Percentiles rank a stretch among this genome's conserved stretches.
Conservation (phyloP, 2,329 filamentous ascomycete species). For the Chrysoporthe cubensis region DNA sequence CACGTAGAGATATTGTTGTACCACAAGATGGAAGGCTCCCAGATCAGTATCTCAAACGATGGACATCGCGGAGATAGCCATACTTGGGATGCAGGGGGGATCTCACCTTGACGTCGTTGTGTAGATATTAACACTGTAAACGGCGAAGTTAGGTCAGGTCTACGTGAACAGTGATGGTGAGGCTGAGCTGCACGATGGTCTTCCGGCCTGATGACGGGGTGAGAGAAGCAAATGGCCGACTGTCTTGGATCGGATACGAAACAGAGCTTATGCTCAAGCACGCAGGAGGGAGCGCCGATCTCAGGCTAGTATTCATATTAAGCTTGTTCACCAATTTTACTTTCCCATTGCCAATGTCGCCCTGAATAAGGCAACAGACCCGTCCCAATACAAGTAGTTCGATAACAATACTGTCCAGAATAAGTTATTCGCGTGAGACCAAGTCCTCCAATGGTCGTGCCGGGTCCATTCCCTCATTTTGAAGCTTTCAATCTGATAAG, state of each 20-base stretch:
- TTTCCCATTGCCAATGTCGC: not conserved
- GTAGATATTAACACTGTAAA: too few relatives aligned
- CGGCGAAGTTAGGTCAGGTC: too few relatives aligned
- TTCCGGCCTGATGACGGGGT: too few relatives aligned
- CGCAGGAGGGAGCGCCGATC: not conserved
- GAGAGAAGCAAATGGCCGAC: too few relatives aligned
- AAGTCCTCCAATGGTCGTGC: not conserved
- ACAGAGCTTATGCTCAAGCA: not conserved
- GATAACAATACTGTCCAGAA: not conserved
- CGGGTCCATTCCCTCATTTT: not conserved
- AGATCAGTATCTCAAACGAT: not conserved
- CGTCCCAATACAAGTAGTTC: not conserved
- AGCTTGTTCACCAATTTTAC: not conserved
- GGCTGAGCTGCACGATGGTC: too few relatives aligned
- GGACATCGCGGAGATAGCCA: not conserved
- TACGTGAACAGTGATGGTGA: too few relatives aligned
- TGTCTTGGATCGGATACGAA: too few relatives aligned
- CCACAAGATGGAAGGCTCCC: too few relatives aligned
- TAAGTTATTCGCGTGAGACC: not conserved
- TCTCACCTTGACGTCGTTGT: too few relatives aligned
- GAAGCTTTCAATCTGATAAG: not conserved
- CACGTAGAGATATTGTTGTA: too few relatives aligned
- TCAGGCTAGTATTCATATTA: not conserved
- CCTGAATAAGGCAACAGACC: not conserved
- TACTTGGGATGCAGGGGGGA: too few relatives aligned